phyloP scores from a whole-genome alignment of 1,284 basidiomycete species.

The Boletus albobrunnescens region DNA sequence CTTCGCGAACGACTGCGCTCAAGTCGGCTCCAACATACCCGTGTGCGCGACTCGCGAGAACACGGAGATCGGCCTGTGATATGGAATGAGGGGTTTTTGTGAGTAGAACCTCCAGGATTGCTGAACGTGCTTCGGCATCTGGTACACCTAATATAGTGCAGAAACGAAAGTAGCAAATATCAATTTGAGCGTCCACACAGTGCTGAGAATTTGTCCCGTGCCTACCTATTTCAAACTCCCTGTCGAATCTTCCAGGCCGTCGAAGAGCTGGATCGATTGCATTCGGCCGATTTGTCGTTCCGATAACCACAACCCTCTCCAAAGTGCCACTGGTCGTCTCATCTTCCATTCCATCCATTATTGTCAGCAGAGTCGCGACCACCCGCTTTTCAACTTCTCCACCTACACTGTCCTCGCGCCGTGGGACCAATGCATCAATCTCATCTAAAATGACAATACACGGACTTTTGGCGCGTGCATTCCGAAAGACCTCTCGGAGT shows the following conservation, averaged over 20 bases:
- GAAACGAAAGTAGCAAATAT: constrained; percentile 2
- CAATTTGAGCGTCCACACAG: constrained; percentile 1
- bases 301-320: constrained; percentile 85
- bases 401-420: constrained; percentile 81
- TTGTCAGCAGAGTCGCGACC: constrained; percentile 91
- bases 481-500: constrained; percentile 83
- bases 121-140: constrained; percentile 74
- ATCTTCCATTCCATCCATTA: constrained; percentile 90
- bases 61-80: constrained; percentile 53
- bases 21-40: constrained; percentile 98
- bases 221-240: constrained; percentile 94
- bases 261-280: constrained; percentile 95
- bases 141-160: constrained; percentile 67
- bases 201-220: neutral
- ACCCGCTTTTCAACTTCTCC: constrained; percentile 96
- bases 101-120: constrained; percentile 83
- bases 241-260: constrained; percentile 91
- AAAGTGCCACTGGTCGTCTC: constrained; percentile 41
- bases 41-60: constrained; percentile 79
- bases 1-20: constrained; percentile 87
- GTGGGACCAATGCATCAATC: constrained; percentile 91
- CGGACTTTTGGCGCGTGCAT: constrained; percentile 78
- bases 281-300: constrained; percentile 96
- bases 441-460: constrained; percentile 96
- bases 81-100: constrained; percentile 77